A percentile compares a stretch with the other conserved stretches of the same genome.
phyloP scores from a whole-genome alignment of 2,329 filamentous ascomycete species.

The Microdochium nivale region DNA sequence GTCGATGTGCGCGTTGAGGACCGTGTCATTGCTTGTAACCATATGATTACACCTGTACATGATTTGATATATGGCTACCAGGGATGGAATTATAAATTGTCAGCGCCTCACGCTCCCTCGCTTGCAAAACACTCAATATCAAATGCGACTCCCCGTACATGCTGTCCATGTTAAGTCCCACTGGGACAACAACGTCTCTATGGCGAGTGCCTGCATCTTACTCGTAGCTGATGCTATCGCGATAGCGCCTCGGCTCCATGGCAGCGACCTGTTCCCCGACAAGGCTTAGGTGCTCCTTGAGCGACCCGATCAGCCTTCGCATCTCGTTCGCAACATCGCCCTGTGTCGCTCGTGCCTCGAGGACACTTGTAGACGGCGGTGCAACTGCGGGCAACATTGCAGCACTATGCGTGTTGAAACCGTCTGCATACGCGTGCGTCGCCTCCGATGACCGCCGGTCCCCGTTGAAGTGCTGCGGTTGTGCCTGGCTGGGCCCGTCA shows the following conservation, averaged over 20 bases:
- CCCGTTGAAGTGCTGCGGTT: conserved; percentile 8
- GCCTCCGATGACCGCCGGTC: conserved; percentile 3
- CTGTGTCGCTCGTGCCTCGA: conserved; percentile 43
- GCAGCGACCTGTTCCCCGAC: conserved; percentile 34
- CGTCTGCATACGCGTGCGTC: conserved; percentile 6
- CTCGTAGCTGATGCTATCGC: neutral
- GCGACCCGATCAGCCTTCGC: conserved; percentile 38
- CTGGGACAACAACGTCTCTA: too few species aligned
- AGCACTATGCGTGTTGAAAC: conserved; percentile 2
- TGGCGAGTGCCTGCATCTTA: neutral
- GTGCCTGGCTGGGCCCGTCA: conserved; percentile 10
- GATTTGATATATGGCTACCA: too few species aligned
- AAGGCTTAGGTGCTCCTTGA: conserved; percentile 37
- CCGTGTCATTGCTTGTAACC: too few species aligned
- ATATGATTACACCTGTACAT: too few species aligned
- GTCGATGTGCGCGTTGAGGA: too few species aligned
- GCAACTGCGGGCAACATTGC: conserved; percentile 28
- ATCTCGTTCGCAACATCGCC: conserved; percentile 44
- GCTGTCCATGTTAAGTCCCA: too few species aligned
- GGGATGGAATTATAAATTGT: too few species aligned
- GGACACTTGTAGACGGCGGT: conserved; percentile 40
- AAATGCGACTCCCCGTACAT: too few species aligned
- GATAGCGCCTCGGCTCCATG: conserved; percentile 18
- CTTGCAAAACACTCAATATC: too few species aligned
- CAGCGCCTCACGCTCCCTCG: too few species aligned